Conservation (phyloP, 2,329 filamentous ascomycete species). For the Xenoacremonium recifei region DNA sequence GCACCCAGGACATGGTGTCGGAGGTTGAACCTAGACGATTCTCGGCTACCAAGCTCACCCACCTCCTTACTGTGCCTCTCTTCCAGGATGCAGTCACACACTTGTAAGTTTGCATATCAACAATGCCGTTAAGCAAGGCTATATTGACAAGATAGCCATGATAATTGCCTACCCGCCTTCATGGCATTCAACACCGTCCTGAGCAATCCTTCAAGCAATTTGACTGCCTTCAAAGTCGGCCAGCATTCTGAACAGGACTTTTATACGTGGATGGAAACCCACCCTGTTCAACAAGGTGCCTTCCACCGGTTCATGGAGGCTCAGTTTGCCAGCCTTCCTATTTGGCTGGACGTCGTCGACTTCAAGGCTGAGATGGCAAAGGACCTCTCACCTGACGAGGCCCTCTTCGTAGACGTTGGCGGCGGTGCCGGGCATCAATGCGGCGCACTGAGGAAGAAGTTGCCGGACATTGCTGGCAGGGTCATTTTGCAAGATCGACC, state of each 20-base stretch:
- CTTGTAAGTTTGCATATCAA: conserved; percentile 8
- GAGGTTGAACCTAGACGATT: conserved; percentile 7
- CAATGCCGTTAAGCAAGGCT: not conserved
- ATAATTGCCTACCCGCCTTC: conserved; percentile 13
- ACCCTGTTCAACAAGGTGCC: conserved; percentile 16
- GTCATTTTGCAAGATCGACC: conserved; percentile 22
- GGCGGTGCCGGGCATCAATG: conserved; percentile 21
- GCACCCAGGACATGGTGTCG: conserved; percentile 10
- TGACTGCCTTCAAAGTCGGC: conserved; percentile 17
- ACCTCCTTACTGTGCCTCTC: conserved; percentile 9
- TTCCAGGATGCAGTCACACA: conserved; percentile 14
- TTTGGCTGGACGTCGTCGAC: conserved; percentile 21
- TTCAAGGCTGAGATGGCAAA: conserved; percentile 15
- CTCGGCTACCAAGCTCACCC: conserved; percentile 9
- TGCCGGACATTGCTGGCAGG: conserved; percentile 8
- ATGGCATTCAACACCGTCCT: conserved; percentile 13
- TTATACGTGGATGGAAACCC: conserved; percentile 17
- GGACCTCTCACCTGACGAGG: not conserved
- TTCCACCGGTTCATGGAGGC: conserved; percentile 27
- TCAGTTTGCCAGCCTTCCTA: conserved; percentile 19
- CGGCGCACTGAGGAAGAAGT: conserved; percentile 7
- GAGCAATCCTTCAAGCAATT: conserved; percentile 1
- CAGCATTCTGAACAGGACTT: conserved; percentile 12
- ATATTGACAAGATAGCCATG: conserved; percentile 9
- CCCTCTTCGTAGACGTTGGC: conserved; percentile 19